These are phyloP conservation scores for Cystobasidium onofrii DNA, from an alignment of 768 basidiomycete genomes.

Conservation along the genomic window DNA sequence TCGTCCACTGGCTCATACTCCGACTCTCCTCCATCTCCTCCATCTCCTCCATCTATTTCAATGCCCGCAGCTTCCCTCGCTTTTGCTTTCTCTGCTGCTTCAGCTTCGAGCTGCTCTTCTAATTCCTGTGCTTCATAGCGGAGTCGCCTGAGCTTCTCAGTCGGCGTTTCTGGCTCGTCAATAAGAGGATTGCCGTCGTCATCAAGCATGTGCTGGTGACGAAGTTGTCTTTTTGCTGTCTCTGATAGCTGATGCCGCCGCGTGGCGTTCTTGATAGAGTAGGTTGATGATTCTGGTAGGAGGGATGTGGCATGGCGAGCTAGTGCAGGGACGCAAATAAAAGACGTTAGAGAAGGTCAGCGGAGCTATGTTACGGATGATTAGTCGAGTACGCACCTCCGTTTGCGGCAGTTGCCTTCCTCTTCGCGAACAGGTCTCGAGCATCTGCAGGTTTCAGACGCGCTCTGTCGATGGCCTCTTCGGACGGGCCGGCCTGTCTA, in stretches of 20 bases:
- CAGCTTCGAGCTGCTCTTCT: slow-evolving; percentile 61
- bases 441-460: slow-evolving; percentile 13
- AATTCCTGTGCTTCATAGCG: slow-evolving; percentile 71
- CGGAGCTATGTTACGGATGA: slow-evolving; percentile 44
- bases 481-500: not conserved
- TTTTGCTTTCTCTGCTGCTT: slow-evolving; percentile 65
- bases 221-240: slow-evolving; percentile 46
- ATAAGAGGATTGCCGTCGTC: slow-evolving; percentile 34
- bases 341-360: slow-evolving; percentile 56
- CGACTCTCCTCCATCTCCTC: slow-evolving; percentile 48
- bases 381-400: not conserved
- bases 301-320: not conserved
- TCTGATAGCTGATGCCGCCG: slow-evolving; percentile 42
- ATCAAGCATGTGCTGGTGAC: slow-evolving; percentile 39
- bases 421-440: not conserved
- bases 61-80: slow-evolving; percentile 47
- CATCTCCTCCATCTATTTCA: slow-evolving; percentile 46
- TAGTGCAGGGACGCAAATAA: not conserved
- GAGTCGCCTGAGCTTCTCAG: slow-evolving; percentile 49
- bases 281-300: slow-evolving; percentile 12
- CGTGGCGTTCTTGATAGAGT: slow-evolving; percentile 36
- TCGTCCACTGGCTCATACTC: slow-evolving; percentile 36
- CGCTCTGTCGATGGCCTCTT: slow-evolving; percentile 13
- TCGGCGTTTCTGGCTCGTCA: slow-evolving; percentile 44
- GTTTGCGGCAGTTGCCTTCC: not conserved